Percentiles rank a stretch among this genome's conserved stretches.
Evolutionary conservation across 2,329 filamentous ascomycete species (phyloP).

Genomic region (Aotearoamyces nothofagi): DNA sequence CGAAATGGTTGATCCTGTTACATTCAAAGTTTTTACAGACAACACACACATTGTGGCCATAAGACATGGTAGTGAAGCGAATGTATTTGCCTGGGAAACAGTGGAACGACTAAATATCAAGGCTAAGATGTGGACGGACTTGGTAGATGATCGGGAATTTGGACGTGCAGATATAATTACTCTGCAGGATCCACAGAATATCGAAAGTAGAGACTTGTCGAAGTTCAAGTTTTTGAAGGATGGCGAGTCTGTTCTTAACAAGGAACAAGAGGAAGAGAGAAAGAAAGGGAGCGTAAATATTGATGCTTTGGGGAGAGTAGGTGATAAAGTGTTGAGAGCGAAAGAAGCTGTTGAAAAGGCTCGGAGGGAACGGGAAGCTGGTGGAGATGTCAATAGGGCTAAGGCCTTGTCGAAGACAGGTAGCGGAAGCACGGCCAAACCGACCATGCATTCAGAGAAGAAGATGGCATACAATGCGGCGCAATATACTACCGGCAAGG

Average conservation of each 20-base stretch:
- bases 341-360: constrained; percentile 91
- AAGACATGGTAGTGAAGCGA: constrained; percentile 65
- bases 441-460: constrained; percentile 36
- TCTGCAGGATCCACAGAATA: constrained; percentile 86
- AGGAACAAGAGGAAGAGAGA: constrained; percentile 54
- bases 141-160: constrained; percentile 79
- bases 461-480: constrained; percentile 71
- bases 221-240: constrained; percentile 83
- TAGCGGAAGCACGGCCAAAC: constrained; percentile 19
- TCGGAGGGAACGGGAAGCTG: constrained; percentile 53
- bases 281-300: constrained; percentile 60
- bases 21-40: constrained; percentile 93
- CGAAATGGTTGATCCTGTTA: constrained; percentile 91
- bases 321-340: constrained; percentile 73
- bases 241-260: constrained; percentile 53
- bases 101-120: constrained; percentile 93
- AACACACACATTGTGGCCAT: constrained; percentile 95
- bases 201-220: constrained; percentile 67
- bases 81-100: constrained; percentile 94
- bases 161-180: constrained; percentile 86
- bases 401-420: constrained; percentile 23
- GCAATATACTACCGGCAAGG: constrained; percentile 75
- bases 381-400: constrained; percentile 40
- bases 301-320: constrained; percentile 60
- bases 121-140: constrained; percentile 85